These are phyloP conservation scores for Citrullus colocynthis DNA, from an alignment of 306 rosid genomes.

Conservation along the genomic window DNA sequence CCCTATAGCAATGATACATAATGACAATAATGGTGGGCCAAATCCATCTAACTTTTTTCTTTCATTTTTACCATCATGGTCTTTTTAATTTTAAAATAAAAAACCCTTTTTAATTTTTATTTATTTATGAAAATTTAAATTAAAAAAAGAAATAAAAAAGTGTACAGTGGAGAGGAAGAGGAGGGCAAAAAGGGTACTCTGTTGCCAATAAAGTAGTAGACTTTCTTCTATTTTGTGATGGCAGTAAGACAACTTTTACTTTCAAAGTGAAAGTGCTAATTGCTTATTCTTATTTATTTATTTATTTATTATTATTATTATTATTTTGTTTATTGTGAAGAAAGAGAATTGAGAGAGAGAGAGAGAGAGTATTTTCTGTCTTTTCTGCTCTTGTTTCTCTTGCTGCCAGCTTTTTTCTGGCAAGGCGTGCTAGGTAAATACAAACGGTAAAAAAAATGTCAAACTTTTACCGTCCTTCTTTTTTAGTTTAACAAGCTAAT, in stretches of 20 bases:
- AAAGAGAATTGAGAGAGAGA: neutral
- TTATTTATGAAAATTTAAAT: neutral
- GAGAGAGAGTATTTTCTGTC: neutral
- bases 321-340: neutral
- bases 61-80: neutral
- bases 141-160: neutral
- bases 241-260: neutral
- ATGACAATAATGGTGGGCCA: constrained; percentile 9
- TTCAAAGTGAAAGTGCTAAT: neutral
- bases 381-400: neutral
- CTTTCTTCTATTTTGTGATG: neutral
- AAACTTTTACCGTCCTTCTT: neutral
- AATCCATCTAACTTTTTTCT: neutral
- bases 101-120: neutral
- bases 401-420: neutral
- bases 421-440: constrained; percentile 7
- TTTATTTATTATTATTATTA: no score
- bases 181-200: neutral
- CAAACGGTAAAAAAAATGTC: neutral
- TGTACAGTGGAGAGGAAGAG: neutral
- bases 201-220: neutral
- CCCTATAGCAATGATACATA: neutral
- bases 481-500: no score
- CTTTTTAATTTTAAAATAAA: neutral
- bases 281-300: neutral